phyloP scores from a whole-genome alignment of 2,329 filamentous ascomycete genomes.

The Ophiostoma populinum region DNA sequence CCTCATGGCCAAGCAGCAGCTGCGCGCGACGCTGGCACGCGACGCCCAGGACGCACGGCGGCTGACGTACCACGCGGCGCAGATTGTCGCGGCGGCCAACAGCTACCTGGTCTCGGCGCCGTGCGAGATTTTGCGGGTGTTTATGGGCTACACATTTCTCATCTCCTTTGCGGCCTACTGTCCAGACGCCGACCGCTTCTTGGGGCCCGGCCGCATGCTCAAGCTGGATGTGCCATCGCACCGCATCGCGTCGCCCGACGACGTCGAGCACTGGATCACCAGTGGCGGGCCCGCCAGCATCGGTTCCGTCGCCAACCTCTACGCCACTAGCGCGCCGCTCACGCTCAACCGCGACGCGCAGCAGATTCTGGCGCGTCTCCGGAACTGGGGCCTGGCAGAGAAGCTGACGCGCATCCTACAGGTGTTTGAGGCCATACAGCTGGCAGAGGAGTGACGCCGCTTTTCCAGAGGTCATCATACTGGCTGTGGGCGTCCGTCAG shows the following conservation, averaged over 20 bases:
- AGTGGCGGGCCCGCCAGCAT: slow-evolving; percentile 14
- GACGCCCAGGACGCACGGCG: slow-evolving; percentile 12
- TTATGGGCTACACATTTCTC: slow-evolving; percentile 18
- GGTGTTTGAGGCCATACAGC: slow-evolving; percentile 7
- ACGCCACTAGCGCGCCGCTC: slow-evolving; percentile 8
- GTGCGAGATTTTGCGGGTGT: slow-evolving; percentile 17
- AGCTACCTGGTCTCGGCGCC: slow-evolving; percentile 17
- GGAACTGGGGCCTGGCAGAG: slow-evolving; percentile 15
- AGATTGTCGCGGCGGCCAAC: slow-evolving; percentile 16
- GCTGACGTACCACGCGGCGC: slow-evolving; percentile 17
- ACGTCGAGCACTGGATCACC: slow-evolving; percentile 13
- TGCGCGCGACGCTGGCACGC: slow-evolving; percentile 12
- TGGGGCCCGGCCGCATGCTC: slow-evolving; percentile 4
- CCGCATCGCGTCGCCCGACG: slow-evolving; percentile 4
- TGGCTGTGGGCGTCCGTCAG: too few species aligned
- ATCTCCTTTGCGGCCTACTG: slow-evolving; percentile 15
- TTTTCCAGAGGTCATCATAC: too few species aligned
- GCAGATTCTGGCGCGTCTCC: slow-evolving; percentile 12
- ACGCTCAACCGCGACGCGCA: slow-evolving; percentile 14
- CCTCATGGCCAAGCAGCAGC: slow-evolving; percentile 12
- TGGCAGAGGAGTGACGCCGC: too few species aligned
- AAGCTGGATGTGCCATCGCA: slow-evolving; percentile 12
- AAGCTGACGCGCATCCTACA: slow-evolving; percentile 16
- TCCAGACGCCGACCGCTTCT: slow-evolving; percentile 7
- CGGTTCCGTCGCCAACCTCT: slow-evolving; percentile 13